A percentile compares a stretch with the other conserved stretches of the same genome.
These are phyloP conservation scores for Podila epicladia DNA, from an alignment of 192 early-diverging fungal species.

Conservation along the genomic window DNA sequence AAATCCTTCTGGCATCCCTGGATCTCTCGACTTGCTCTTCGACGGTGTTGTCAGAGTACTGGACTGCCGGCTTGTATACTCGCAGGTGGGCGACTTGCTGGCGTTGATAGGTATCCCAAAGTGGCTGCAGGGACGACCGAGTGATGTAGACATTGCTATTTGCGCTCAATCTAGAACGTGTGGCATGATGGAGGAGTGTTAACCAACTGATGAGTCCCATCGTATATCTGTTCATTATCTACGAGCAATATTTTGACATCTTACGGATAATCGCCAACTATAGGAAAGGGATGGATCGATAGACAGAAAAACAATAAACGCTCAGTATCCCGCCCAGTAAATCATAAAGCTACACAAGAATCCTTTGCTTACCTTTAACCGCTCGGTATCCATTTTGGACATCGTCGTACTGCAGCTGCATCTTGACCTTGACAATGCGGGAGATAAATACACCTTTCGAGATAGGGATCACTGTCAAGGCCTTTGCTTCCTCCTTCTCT, in stretches of 20 bases:
- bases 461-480: constrained; percentile 37
- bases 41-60: not conserved
- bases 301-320: not conserved
- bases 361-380: constrained; percentile 30
- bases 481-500: constrained; percentile 8
- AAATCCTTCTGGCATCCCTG: not conserved
- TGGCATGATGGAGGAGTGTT: not conserved
- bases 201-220: not conserved
- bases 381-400: constrained; percentile 37
- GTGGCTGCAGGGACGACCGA: constrained; percentile 29
- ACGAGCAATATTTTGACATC: not conserved
- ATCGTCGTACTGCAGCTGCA: constrained; percentile 42
- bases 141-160: constrained; percentile 38
- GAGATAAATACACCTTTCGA: constrained; percentile 44
- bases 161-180: constrained; percentile 8
- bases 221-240: not conserved
- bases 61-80: constrained; percentile 5
- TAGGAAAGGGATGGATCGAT: not conserved
- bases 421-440: constrained; percentile 33
- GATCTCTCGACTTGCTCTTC: not conserved
- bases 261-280: constrained; percentile 29
- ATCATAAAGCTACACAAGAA: not conserved
- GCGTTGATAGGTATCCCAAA: constrained; percentile 43
- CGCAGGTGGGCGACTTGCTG: constrained; percentile 31
- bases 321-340: not conserved